Percentiles rank a stretch among this genome's conserved stretches.
phyloP scores from a whole-genome alignment of 192 early-diverging fungal species.

The Mycoemilia scoparia region DNA sequence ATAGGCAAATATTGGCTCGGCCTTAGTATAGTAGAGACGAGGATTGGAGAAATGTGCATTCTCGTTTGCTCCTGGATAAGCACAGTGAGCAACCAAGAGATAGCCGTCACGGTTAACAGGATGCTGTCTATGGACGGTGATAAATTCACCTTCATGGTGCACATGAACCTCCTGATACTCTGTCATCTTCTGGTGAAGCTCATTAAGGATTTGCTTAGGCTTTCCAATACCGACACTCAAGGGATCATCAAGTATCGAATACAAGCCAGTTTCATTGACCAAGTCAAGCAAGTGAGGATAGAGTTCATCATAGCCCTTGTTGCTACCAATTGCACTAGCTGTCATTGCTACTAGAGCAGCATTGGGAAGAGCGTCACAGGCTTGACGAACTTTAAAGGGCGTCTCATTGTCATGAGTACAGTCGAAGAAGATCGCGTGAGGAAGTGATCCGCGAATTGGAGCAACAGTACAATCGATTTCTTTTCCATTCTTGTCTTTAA shows the following conservation, averaged over 20 bases:
- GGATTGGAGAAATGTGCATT: constrained; percentile 30
- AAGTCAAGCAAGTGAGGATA: constrained; percentile 77
- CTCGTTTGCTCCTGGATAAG: constrained; percentile 40
- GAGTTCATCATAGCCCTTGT: constrained; percentile 95
- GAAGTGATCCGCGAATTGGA: constrained; percentile 54
- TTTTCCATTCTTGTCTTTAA: constrained; percentile 24
- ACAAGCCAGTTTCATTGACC: constrained; percentile 68
- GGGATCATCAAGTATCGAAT: constrained; percentile 40
- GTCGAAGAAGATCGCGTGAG: constrained; percentile 96
- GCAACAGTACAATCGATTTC: constrained; percentile 34
- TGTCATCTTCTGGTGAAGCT: constrained; percentile 68
- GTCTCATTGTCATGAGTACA: constrained; percentile 99
- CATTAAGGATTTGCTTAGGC: constrained; percentile 52
- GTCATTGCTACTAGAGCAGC: constrained; percentile 80
- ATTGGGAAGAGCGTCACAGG: constrained; percentile 83
- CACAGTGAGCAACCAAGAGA: constrained; percentile 72
- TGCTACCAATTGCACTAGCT: constrained; percentile 79
- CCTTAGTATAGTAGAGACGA: constrained; percentile 37
- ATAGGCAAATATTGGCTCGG: constrained; percentile 34
- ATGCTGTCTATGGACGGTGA: constrained; percentile 83
- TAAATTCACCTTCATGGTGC: constrained; percentile 86
- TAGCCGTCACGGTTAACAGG: constrained; percentile 83
- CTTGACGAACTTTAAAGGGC: constrained; percentile 75
- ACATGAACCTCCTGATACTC: constrained; percentile 84
- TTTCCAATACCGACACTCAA: constrained; percentile 35